A percentile compares a stretch with the other conserved stretches of the same genome.
Evolutionary conservation across 495 filamentous ascomycete species (phyloP).

Genomic region (Aspergillus baeticus): DNA sequence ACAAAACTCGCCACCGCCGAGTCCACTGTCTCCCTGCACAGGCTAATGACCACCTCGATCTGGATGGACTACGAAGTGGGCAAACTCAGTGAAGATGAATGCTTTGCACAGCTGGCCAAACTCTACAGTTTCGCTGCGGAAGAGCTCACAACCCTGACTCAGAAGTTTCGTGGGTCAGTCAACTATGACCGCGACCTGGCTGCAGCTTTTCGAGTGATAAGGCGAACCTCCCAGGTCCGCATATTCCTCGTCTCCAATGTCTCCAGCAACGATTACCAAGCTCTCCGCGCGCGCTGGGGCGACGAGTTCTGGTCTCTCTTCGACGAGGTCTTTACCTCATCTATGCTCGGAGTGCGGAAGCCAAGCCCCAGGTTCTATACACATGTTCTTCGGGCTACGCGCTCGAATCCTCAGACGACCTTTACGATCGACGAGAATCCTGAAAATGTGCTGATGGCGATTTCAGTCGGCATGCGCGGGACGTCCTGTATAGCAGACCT

Average conservation of each 20-base stretch:
- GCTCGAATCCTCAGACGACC: background rate
- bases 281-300: background rate
- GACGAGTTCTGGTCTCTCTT: conserved; percentile 2
- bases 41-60: no score
- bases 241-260: background rate
- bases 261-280: background rate
- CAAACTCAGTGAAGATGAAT: background rate
- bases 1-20: no score
- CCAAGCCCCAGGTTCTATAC: conserved; percentile 4
- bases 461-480: background rate
- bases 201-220: background rate
- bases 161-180: background rate
- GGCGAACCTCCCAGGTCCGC: no score
- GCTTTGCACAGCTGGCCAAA: background rate
- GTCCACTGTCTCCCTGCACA: no score
- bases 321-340: conserved; percentile 5
- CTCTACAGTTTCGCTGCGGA: background rate
- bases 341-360: background rate
- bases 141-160: background rate
- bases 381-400: background rate
- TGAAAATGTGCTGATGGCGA: background rate
- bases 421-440: conserved; percentile 8
- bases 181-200: background rate
- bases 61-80: background rate
- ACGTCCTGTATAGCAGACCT: no score